Evolutionary conservation across 2,329 filamentous ascomycete species (phyloP), one percentile per base, ranked within the genome.

Genomic region (Trichoderma pleuroti): DNA sequence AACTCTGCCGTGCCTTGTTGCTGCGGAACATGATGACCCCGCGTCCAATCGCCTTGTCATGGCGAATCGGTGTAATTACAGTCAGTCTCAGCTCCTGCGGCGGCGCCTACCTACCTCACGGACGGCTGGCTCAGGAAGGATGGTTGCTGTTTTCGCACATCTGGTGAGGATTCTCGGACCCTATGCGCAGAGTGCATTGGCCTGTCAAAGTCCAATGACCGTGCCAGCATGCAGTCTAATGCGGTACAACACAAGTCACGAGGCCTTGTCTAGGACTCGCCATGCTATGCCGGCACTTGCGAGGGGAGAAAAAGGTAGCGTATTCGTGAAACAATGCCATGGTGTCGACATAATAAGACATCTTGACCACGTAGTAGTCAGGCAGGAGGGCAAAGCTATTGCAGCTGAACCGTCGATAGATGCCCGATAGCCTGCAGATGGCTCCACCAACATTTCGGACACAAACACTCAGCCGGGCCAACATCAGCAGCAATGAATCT

Each of bases 201-300:
- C n/a, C 57, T 52, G 52, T 52, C 46, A 42, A 63, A 70, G 30
- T 21, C 60, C 49, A 60, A 62, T 56, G 68, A 52, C 60, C 16
- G 24, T 26, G 54, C 34, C 65, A 28, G 36, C 30, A 66, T 66
- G 68, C 62, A 30, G 61, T 42, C 59, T 60, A 62, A 70, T 63
- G 67, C 67, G 42, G 59, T 70, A 59, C 54, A 70, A 70, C 67
- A 32, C 59, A 46, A 63, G 67, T 56, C 67, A 70, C 60, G 67
- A 67, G 64, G 52, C 64, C 26, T 32, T 67, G 54, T 46, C 54
- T 32, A 46, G 52, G 52, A 46, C 54, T 49, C 26, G 26, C n/a
- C n/a, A n/a, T 30, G 52, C 24, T 26, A 16, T 59, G 32, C 54
- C 52, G 64, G 64, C 18, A 59, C 52, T 57, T 24, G 54, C 5